phyloP scores from a whole-genome alignment of 1,284 basidiomycete species.

The Ceratobasidium sp. region DNA sequence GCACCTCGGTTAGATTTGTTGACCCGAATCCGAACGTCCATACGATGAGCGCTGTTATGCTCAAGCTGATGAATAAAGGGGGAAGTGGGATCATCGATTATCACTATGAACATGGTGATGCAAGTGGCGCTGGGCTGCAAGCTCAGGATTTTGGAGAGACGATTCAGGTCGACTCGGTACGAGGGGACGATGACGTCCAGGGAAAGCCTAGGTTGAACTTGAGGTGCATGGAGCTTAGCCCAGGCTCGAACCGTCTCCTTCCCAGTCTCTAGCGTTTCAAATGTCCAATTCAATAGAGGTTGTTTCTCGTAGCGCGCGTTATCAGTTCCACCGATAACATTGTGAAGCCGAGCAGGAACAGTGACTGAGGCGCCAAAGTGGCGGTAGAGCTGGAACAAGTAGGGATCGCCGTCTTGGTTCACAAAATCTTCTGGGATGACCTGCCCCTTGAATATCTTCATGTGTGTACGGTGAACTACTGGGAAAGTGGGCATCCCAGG shows the following conservation, averaged over 20 bases:
- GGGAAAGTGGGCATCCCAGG: constrained; percentile 75
- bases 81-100: constrained; percentile 70
- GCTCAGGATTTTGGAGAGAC: constrained; percentile 64
- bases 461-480: constrained; percentile 67
- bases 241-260: constrained; percentile 60
- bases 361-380: constrained; percentile 67
- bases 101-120: constrained; percentile 69
- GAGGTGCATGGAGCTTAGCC: not conserved
- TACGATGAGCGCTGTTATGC: constrained; percentile 59
- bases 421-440: constrained; percentile 69
- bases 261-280: constrained; percentile 63
- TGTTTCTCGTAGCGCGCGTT: constrained; percentile 66
- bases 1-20: constrained; percentile 65
- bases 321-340: constrained; percentile 64
- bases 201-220: constrained; percentile 59
- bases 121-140: constrained; percentile 62
- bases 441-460: constrained; percentile 68
- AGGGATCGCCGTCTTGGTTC: constrained; percentile 73
- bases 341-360: constrained; percentile 59
- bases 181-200: constrained; percentile 71
- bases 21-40: constrained; percentile 66
- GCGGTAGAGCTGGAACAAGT: constrained; percentile 71
- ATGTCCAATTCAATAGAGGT: constrained; percentile 66
- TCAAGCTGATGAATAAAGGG: constrained; percentile 58
- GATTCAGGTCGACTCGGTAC: constrained; percentile 66